phyloP scores from a whole-genome alignment of 345 rosid species.

The Gossypium thurberi region DNA sequence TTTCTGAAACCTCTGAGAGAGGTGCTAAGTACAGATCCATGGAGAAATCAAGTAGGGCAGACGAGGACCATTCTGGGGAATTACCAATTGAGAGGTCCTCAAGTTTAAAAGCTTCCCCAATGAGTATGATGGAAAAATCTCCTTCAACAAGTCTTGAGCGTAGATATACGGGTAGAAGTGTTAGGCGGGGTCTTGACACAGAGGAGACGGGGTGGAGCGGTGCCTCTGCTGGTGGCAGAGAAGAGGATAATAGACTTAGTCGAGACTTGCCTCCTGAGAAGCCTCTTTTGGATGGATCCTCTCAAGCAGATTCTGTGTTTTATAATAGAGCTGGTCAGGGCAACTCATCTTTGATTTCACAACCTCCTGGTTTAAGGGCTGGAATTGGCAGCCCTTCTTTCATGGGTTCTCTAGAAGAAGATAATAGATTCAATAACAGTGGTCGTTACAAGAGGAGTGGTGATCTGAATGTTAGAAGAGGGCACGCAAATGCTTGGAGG shows the following conservation, averaged over 20 bases:
- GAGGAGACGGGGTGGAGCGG: slow-evolving; percentile 70
- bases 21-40: slow-evolving; percentile 46
- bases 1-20: slow-evolving; percentile 58
- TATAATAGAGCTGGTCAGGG: slow-evolving; percentile 47
- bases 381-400: slow-evolving; percentile 62
- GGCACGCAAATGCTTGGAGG: slow-evolving; percentile 86
- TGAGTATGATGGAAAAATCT: slow-evolving; percentile 63
- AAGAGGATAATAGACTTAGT: slow-evolving; percentile 43
- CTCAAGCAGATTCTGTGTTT: slow-evolving; percentile 51
- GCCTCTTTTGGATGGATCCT: slow-evolving; percentile 49
- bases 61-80: slow-evolving; percentile 62
- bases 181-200: slow-evolving; percentile 56
- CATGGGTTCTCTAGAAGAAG: slow-evolving; percentile 67
- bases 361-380: slow-evolving; percentile 55
- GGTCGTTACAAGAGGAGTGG: slow-evolving; percentile 59
- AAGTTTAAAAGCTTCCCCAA: slow-evolving; percentile 67
- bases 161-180: slow-evolving; percentile 45
- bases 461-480: slow-evolving; percentile 67
- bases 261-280: slow-evolving; percentile 50
- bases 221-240: slow-evolving; percentile 32
- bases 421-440: slow-evolving; percentile 29
- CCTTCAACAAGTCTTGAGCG: slow-evolving; percentile 74
- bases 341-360: slow-evolving; percentile 50
- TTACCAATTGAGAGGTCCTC: slow-evolving; percentile 59
- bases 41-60: slow-evolving; percentile 49